Base-by-base conservation (phyloP, 768 basidiomycete species). In the Amanita rimosa region DNA sequence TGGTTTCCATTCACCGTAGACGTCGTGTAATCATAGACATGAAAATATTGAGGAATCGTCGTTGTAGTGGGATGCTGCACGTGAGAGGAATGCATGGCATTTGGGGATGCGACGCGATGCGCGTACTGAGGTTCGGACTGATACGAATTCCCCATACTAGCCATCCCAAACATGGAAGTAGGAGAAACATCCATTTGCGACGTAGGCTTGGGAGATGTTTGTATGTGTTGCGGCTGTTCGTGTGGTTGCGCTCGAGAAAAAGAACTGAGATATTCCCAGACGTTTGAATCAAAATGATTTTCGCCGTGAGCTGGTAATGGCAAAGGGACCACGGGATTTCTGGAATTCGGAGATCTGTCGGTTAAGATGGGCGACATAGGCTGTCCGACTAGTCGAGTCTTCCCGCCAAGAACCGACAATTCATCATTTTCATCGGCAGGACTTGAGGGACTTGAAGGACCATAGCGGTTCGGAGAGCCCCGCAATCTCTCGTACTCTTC, bases 301-400 rank as follows among this genome's bases (percentile, higher is more conserved):
- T 71, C 72, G 43, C 68, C 61, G 11, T 70, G 69, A 3, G 75
- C 67, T 16, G 74, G 70, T 35, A 87, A 59, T 2, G 83, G 83
- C 4, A 87, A 65, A 14, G 85, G 85, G 7, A 87, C 79, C 21
- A 86, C 72, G 2, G 85, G 85, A 55, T 85, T 81, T 41, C 71
- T 73, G 8, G 83, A 79, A n/a, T 68, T 75, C 6, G 85, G 85
- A 6, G 85, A 87, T 36, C 78, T 74, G 19, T 85, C 79, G 42
- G 76, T 55, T 22, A 81, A 60, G 31, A 68, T 66, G 1, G 76
- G 76, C 13, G 80, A 79, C 33, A 69, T 79, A 53, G 71, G 79
- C 68, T 78, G 75, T 40, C 71, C 72, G 6, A 84, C 79, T 16
- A 82, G 67, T 9, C 82, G 74, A 3, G 82, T 83, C 61, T 74